These are phyloP conservation scores for Mucor plumbeus DNA, from an alignment of 371 early-diverging fungal species.

Conservation along the genomic window DNA sequence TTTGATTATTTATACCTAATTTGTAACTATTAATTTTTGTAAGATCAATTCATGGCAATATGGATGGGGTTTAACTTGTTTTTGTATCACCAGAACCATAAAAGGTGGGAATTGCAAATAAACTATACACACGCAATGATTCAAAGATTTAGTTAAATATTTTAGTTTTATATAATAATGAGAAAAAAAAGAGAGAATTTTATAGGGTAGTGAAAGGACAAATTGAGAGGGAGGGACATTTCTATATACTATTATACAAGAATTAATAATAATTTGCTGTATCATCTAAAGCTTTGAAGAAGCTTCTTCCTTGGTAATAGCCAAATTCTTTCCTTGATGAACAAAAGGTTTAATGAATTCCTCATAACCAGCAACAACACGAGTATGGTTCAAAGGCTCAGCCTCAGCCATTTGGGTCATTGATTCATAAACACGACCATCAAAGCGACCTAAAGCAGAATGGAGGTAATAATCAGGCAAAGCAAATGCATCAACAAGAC, in stretches of 20 bases:
- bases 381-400: conserved; percentile 71
- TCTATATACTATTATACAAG: conserved; percentile 2
- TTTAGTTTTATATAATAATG: too few species aligned
- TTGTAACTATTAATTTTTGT: background rate
- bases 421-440: conserved; percentile 78
- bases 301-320: conserved; percentile 13
- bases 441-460: conserved; percentile 77
- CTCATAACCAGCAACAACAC: conserved; percentile 65
- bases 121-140: too few species aligned
- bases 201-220: background rate
- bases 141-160: too few species aligned
- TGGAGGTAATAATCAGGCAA: conserved; percentile 77
- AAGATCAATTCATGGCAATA: background rate
- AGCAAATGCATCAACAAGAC: conserved; percentile 80
- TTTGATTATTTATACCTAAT: background rate
- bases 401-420: conserved; percentile 71
- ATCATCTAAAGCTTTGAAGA: conserved; percentile 19
- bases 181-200: background rate
- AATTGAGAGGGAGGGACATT: background rate
- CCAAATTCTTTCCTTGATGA: conserved; percentile 24
- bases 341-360: conserved; percentile 60
- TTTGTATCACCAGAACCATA: background rate
- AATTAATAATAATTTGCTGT: conserved; percentile 7
- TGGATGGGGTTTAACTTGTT: background rate
- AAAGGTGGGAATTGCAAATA: background rate